Conservation (phyloP, 176 grass and related monocot genomes). For the Aegilops sharonensis region DNA sequence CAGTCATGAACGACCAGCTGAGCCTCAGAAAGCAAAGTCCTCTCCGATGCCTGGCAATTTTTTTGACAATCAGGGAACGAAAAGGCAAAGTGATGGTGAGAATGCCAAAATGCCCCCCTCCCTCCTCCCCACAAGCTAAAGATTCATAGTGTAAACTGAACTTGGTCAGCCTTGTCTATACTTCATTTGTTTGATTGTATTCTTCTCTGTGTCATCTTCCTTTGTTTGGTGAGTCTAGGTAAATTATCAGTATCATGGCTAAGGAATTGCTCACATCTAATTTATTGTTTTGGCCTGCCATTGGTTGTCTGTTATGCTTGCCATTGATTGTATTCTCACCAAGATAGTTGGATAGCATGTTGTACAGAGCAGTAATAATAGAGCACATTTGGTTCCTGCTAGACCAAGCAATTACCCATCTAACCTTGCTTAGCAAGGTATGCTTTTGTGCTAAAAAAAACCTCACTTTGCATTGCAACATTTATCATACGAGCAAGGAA, state of each 20-base stretch:
- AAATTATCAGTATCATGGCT: background rate
- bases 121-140: background rate
- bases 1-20: slow-evolving; percentile 46
- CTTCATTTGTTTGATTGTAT: slow-evolving; percentile 24
- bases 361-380: background rate
- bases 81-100: slow-evolving; percentile 69
- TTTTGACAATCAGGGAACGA: slow-evolving; percentile 76
- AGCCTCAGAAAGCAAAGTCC: slow-evolving; percentile 59
- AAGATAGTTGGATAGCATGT: background rate
- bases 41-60: slow-evolving; percentile 71
- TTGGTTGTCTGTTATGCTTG: background rate
- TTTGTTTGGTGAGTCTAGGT: slow-evolving; percentile 4
- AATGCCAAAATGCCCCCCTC: background rate
- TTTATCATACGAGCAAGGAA: background rate
- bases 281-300: background rate
- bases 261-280: slow-evolving; percentile 16
- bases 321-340: background rate
- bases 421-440: background rate
- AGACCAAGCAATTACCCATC: background rate
- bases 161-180: background rate
- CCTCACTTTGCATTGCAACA: background rate
- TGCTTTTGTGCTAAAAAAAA: background rate
- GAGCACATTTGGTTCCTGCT: background rate
- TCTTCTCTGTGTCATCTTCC: background rate
- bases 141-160: background rate